These are phyloP conservation scores for Zymoseptoria crescenta DNA, from an alignment of 2,329 filamentous ascomycete genomes.

Conservation along the genomic window DNA sequence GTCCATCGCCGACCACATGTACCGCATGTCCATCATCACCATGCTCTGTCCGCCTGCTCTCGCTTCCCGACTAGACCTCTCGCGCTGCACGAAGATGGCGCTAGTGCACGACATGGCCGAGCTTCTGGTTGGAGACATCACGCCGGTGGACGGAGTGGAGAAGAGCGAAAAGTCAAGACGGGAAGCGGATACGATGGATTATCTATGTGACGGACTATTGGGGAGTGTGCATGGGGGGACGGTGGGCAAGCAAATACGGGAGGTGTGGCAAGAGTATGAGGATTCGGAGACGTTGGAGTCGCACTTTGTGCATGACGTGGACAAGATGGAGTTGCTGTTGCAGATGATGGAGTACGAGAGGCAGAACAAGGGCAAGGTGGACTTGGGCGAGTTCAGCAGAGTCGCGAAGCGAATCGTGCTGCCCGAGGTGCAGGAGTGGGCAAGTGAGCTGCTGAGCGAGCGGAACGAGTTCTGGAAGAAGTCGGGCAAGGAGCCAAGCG, in stretches of 20 bases:
- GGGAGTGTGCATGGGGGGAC: slow-evolving; percentile 65
- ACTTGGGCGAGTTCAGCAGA: slow-evolving; percentile 79
- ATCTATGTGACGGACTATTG: slow-evolving; percentile 65
- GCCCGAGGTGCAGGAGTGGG: slow-evolving; percentile 75
- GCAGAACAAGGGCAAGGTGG: slow-evolving; percentile 53
- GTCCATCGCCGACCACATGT: slow-evolving; percentile 98
- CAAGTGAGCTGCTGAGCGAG: slow-evolving; percentile 66
- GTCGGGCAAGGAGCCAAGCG: slow-evolving; percentile 22
- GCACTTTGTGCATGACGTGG: slow-evolving; percentile 88
- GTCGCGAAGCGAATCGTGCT: slow-evolving; percentile 67
- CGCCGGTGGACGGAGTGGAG: slow-evolving; percentile 74
- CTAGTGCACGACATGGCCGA: slow-evolving; percentile 98
- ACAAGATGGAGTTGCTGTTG: slow-evolving; percentile 89
- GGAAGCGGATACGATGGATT: slow-evolving; percentile 87
- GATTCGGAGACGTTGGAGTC: slow-evolving; percentile 76
- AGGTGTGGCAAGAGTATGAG: slow-evolving; percentile 93
- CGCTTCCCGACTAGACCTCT: slow-evolving; percentile 62
- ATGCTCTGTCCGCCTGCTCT: slow-evolving; percentile 79
- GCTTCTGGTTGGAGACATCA: slow-evolving; percentile 90
- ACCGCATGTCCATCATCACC: slow-evolving; percentile 94
- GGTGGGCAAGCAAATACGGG: slow-evolving; percentile 62
- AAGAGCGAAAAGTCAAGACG: slow-evolving; percentile 86
- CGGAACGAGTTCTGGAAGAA: slow-evolving; percentile 63
- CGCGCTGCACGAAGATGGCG: slow-evolving; percentile 88
- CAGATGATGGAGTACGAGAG: slow-evolving; percentile 98